These are phyloP conservation scores for Malassezia caprae DNA, from an alignment of 1,284 basidiomycete species.

Conservation along the genomic window DNA sequence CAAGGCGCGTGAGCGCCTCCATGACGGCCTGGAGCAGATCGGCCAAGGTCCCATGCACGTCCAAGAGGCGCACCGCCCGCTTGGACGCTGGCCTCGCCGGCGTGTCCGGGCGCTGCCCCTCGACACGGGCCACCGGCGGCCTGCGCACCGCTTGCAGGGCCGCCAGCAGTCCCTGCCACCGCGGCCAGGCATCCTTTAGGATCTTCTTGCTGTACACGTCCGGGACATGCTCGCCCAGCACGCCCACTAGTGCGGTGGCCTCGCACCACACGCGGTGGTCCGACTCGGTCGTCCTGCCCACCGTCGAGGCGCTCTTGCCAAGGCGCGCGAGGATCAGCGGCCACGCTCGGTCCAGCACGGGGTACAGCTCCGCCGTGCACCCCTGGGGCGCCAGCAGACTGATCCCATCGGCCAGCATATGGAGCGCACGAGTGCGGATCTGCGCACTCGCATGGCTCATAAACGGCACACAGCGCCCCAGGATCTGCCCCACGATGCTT, in stretches of 20 bases:
- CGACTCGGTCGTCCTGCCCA: slow-evolving; percentile 17
- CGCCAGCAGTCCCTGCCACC: slow-evolving; percentile 22
- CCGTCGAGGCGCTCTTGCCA: slow-evolving; percentile 13
- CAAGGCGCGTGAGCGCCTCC: background rate
- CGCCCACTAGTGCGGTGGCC: slow-evolving; percentile 24
- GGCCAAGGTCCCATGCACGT: slow-evolving; percentile 1
- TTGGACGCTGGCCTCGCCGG: background rate
- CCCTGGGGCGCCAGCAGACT: slow-evolving; percentile 13
- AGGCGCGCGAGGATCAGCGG: slow-evolving; percentile 36
- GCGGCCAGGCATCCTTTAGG: slow-evolving; percentile 36
- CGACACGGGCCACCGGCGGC: background rate
- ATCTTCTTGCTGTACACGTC: slow-evolving; percentile 32
- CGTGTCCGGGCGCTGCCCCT: background rate
- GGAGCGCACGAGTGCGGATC: slow-evolving; percentile 13
- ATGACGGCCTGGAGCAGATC: background rate
- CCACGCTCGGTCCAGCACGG: slow-evolving; percentile 38
- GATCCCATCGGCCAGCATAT: slow-evolving; percentile 13
- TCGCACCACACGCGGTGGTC: slow-evolving; percentile 32
- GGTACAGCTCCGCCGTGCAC: slow-evolving; percentile 28
- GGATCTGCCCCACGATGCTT: slow-evolving; percentile 16
- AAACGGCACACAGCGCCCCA: slow-evolving; percentile 20
- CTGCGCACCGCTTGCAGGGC: background rate
- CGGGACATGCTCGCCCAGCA: slow-evolving; percentile 17
- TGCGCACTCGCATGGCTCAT: slow-evolving; percentile 12
- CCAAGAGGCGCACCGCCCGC: background rate